Percentiles rank a stretch among this genome's conserved stretches.
phyloP scores from a whole-genome alignment of 371 early-diverging fungal genomes.

The Hamiltosporidium tvaerminnensis region DNA sequence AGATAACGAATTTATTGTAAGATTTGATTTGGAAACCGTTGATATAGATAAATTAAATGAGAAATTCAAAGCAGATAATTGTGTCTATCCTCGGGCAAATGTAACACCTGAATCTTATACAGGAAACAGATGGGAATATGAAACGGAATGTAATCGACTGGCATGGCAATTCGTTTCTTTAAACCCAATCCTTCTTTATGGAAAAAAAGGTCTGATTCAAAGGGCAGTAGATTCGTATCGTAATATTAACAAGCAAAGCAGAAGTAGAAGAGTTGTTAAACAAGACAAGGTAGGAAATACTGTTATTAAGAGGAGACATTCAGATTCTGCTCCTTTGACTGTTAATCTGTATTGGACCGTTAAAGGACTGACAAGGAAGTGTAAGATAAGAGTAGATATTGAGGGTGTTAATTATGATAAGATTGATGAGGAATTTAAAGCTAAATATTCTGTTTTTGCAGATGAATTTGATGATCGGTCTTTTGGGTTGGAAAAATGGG shows the following conservation, averaged over 20 bases:
- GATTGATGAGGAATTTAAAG: constrained; percentile 55
- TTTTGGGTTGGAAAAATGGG: constrained; percentile 56
- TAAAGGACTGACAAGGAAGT: constrained; percentile 54
- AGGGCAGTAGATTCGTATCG: constrained; percentile 79
- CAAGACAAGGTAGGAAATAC: constrained; percentile 62
- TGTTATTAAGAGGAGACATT: constrained; percentile 55
- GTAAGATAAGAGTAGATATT: constrained; percentile 57
- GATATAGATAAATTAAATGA: constrained; percentile 56
- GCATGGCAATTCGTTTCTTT: constrained; percentile 73
- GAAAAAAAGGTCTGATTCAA: constrained; percentile 73
- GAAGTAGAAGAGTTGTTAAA: constrained; percentile 63
- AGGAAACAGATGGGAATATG: constrained; percentile 77
- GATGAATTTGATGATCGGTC: constrained; percentile 55
- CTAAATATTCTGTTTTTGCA: constrained; percentile 57
- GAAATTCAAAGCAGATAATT: constrained; percentile 62
- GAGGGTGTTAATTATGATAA: constrained; percentile 53
- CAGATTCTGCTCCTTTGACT: constrained; percentile 48
- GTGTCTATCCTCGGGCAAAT: constrained; percentile 70
- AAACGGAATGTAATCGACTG: constrained; percentile 66
- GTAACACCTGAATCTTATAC: constrained; percentile 57
- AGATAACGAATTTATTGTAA: constrained; percentile 58
- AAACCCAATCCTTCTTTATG: constrained; percentile 64
- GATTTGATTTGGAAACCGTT: constrained; percentile 62
- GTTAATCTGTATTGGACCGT: constrained; percentile 54
- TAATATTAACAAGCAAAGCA: constrained; percentile 63